phyloP scores from a whole-genome alignment of 176 grass and related monocot genomes.

The Aegilops tauschii region DNA sequence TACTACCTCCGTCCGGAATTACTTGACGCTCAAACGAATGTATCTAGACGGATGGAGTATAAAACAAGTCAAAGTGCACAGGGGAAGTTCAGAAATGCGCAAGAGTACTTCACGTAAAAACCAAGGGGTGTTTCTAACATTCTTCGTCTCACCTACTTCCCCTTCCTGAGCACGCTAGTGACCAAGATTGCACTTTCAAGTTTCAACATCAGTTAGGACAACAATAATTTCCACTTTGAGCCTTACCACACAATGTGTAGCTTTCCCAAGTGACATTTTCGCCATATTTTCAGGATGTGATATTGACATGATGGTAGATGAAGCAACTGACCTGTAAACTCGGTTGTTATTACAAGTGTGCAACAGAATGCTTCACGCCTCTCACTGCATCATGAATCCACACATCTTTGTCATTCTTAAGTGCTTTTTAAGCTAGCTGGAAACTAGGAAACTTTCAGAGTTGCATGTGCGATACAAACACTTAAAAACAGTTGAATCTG shows the following conservation, averaged over 20 bases:
- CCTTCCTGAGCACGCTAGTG: conserved; percentile 32
- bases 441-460: neutral
- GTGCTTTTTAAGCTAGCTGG: conserved; percentile 12
- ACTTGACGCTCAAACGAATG: no score
- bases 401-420: neutral
- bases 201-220: conserved; percentile 28
- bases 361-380: conserved; percentile 26
- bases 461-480: no score
- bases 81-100: neutral
- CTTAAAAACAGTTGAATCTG: conserved; percentile 3
- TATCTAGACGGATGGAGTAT: neutral
- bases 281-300: neutral
- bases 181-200: conserved; percentile 42
- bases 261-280: conserved; percentile 16
- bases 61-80: neutral
- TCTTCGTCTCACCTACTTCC: conserved; percentile 1
- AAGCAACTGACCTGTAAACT: conserved; percentile 15
- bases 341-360: neutral
- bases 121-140: neutral
- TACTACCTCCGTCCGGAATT: no score
- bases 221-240: conserved; percentile 28
- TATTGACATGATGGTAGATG: neutral
- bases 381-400: conserved; percentile 29
- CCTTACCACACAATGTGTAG: neutral
- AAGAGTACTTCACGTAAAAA: neutral